phyloP scores from a whole-genome alignment of 1,139 yeast genomes.

The Hemisphaericaspora xylofermentans region DNA sequence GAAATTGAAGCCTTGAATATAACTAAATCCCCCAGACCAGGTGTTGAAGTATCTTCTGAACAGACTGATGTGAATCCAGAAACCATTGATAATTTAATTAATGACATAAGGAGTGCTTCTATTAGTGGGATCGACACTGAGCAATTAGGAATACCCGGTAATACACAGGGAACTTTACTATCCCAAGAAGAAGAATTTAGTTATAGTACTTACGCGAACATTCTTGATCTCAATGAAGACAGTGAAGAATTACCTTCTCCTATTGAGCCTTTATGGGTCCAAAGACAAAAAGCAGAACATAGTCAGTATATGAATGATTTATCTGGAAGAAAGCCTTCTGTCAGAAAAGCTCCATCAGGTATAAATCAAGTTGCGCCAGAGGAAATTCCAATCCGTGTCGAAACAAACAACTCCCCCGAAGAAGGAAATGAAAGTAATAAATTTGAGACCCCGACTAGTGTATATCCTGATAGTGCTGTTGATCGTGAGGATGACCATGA shows the following conservation, averaged over 20 bases:
- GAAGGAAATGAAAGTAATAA: neutral
- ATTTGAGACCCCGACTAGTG: constrained; percentile 1
- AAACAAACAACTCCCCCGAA: neutral
- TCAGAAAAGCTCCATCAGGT: constrained; percentile 36
- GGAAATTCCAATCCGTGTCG: neutral
- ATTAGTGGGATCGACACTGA: neutral
- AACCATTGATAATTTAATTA: constrained; percentile 37
- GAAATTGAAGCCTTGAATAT: constrained; percentile 2
- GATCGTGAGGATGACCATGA: constrained; percentile 29
- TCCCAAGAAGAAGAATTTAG: constrained; percentile 2
- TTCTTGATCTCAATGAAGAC: constrained; percentile 17
- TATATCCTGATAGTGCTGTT: constrained; percentile 3
- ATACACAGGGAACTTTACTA: neutral
- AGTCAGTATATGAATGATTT: constrained; percentile 27
- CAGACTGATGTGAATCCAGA: constrained; percentile 12
- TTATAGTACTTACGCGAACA: constrained; percentile 4
- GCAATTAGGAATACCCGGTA: neutral
- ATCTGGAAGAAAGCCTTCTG: constrained; percentile 33
- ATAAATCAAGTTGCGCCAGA: constrained; percentile 11
- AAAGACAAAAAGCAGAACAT: constrained; percentile 21
- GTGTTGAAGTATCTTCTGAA: neutral
- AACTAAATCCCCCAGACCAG: constrained; percentile 1
- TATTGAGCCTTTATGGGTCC: constrained; percentile 27
- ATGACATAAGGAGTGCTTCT: constrained; percentile 23
- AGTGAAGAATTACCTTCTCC: constrained; percentile 13